Conservation (phyloP, 2,329 filamentous ascomycete species). For the Penicillium sp. region DNA sequence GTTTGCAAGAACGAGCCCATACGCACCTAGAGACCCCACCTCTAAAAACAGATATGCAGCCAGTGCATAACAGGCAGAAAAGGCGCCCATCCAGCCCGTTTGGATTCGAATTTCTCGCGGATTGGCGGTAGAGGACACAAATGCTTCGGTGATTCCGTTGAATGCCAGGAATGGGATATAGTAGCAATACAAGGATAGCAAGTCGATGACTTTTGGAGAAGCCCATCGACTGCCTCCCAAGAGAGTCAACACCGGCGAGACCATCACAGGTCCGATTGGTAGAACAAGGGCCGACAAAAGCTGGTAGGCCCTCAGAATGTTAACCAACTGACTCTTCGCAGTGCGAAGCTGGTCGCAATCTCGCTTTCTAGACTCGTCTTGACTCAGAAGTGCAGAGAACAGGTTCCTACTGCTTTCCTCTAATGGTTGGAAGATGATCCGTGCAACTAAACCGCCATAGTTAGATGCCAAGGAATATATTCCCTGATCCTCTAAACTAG, state of each 20-base stretch:
- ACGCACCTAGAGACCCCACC: slow-evolving; percentile 71
- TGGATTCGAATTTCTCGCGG: slow-evolving; percentile 75
- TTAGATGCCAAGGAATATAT: slow-evolving; percentile 93
- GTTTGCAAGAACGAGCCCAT: slow-evolving; percentile 84
- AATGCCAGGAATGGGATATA: slow-evolving; percentile 91
- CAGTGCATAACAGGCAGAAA: slow-evolving; percentile 75
- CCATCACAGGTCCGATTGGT: slow-evolving; percentile 73
- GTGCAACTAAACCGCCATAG: slow-evolving; percentile 85
- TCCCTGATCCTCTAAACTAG: slow-evolving; percentile 80
- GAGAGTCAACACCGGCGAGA: slow-evolving; percentile 72
- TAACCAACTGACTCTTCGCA: slow-evolving; percentile 38
- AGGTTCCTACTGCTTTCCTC: slow-evolving; percentile 91
- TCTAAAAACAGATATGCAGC: slow-evolving; percentile 76
- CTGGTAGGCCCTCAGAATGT: slow-evolving; percentile 72
- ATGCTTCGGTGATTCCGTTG: slow-evolving; percentile 90
- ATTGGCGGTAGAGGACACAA: slow-evolving; percentile 84
- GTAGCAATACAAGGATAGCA: slow-evolving; percentile 82
- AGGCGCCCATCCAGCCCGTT: slow-evolving; percentile 80
- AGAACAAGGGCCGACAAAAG: slow-evolving; percentile 72
- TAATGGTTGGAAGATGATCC: slow-evolving; percentile 90
- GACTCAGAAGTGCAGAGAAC: slow-evolving; percentile 78
- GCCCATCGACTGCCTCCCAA: slow-evolving; percentile 80
- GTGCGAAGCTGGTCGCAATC: slow-evolving; percentile 24
- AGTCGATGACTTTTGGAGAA: slow-evolving; percentile 69
- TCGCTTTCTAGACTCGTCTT: slow-evolving; percentile 23